These are phyloP conservation scores for Herpetomonas muscarum DNA, from an alignment of 208 protist species.

Conservation along the genomic window DNA sequence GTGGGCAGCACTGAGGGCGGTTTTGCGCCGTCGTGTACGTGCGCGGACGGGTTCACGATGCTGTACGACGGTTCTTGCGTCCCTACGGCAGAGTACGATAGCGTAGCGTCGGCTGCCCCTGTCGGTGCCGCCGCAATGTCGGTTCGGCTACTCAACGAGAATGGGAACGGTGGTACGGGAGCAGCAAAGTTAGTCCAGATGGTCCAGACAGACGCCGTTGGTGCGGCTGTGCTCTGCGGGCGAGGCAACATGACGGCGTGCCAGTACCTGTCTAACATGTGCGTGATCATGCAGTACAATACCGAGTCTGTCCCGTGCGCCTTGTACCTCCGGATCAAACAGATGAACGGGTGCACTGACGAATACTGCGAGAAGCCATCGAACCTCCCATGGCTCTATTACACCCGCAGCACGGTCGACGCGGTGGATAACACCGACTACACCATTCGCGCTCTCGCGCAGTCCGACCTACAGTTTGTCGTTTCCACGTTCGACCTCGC, in stretches of 20 bases:
- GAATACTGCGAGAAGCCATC: constrained; percentile 21
- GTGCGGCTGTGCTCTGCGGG: constrained; percentile 40
- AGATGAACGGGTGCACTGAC: constrained; percentile 16
- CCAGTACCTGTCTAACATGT: constrained; percentile 70
- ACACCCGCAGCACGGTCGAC: constrained; percentile 34
- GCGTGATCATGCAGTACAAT: constrained; percentile 64
- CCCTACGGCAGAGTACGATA: constrained; percentile 21
- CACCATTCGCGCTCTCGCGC: constrained; percentile 5
- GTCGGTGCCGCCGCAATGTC: constrained; percentile 11
- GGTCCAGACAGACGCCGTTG: constrained; percentile 26
- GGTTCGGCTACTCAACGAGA: constrained; percentile 38
- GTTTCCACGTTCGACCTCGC: constrained; percentile 46
- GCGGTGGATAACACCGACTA: constrained; percentile 18
- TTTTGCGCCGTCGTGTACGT: constrained; percentile 26
- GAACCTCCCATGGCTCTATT: constrained; percentile 61
- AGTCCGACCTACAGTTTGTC: constrained; percentile 42
- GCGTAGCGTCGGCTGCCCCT: constrained; percentile 10
- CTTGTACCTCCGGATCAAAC: constrained; percentile 44
- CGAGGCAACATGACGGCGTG: constrained; percentile 48
- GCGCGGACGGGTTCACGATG: constrained; percentile 30
- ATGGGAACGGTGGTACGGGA: constrained; percentile 25
- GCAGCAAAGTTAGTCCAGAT: constrained; percentile 10
- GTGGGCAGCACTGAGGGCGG: constrained; percentile 3
- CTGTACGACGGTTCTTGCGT: constrained; percentile 65
- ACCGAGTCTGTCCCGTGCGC: constrained; percentile 39